These are phyloP conservation scores for Arthonia radiata DNA, from an alignment of 495 filamentous ascomycete species.

Conservation along the genomic window DNA sequence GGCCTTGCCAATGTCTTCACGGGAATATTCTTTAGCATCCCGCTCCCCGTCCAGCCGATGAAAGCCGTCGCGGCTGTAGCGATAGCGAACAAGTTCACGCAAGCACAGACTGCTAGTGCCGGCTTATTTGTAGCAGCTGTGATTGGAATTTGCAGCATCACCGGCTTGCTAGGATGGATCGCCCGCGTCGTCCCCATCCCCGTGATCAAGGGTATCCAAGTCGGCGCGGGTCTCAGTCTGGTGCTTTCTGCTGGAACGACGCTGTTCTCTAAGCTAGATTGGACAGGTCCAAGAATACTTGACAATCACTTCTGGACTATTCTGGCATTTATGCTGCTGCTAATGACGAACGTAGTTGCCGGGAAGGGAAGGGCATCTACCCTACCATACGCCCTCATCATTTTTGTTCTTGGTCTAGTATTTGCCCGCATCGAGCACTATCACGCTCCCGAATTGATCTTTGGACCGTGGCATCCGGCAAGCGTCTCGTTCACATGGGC, in stretches of 20 bases:
- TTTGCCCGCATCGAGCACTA: too few species aligned
- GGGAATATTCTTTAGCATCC: conserved; percentile 60
- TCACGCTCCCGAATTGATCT: too few species aligned
- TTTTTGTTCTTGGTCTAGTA: conserved; percentile 39
- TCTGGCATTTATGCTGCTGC: conserved; percentile 39
- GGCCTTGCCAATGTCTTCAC: conserved; percentile 69
- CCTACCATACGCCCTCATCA: conserved; percentile 50
- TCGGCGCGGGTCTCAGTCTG: conserved; percentile 65
- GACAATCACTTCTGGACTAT: conserved; percentile 56
- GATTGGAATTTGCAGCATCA: conserved; percentile 51
- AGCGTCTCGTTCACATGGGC: too few species aligned
- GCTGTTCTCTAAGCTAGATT: conserved; percentile 33
- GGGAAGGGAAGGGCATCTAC: too few species aligned
- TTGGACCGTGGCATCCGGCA: too few species aligned
- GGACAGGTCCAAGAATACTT: conserved; percentile 29
- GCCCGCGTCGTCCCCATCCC: conserved; percentile 51
- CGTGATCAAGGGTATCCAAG: conserved; percentile 81
- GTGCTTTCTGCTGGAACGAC: conserved; percentile 44
- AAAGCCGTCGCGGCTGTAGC: conserved; percentile 75
- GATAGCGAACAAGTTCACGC: conserved; percentile 37
- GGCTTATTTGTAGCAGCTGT: conserved; percentile 49
- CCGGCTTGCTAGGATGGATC: conserved; percentile 46
- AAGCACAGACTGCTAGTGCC: conserved; percentile 47
- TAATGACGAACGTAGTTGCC: too few species aligned
- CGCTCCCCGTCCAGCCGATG: conserved; percentile 71